A percentile compares a stretch with the other conserved stretches of the same genome.
phyloP scores from a whole-genome alignment of 108 stramenopile genomes.

The Cyclotella atomus region DNA sequence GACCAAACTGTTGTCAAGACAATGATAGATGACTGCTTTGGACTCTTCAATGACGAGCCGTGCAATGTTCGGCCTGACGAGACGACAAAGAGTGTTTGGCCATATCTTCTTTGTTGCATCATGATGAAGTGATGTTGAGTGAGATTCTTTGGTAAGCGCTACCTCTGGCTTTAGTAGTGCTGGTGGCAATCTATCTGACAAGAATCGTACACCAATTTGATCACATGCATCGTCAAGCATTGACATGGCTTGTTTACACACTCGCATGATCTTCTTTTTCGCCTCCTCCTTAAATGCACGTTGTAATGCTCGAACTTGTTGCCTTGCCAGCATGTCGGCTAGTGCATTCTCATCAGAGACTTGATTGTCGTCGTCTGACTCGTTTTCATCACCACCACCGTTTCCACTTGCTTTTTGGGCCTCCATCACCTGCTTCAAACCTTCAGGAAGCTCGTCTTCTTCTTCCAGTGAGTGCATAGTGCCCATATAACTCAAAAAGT shows the following conservation, averaged over 20 bases:
- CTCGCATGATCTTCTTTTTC: slow-evolving; percentile 81
- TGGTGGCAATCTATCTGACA: slow-evolving; percentile 94
- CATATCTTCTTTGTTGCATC: slow-evolving; percentile 60
- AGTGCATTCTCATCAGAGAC: slow-evolving; percentile 44
- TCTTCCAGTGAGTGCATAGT: slow-evolving; percentile 73
- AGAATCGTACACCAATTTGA: slow-evolving; percentile 89
- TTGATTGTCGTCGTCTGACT: slow-evolving; percentile 40
- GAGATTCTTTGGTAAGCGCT: slow-evolving; percentile 48
- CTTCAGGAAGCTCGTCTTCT: slow-evolving; percentile 65
- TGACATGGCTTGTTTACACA: slow-evolving; percentile 77
- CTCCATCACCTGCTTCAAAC: slow-evolving; percentile 55
- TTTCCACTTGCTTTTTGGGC: slow-evolving; percentile 23
- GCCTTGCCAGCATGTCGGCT: slow-evolving; percentile 28
- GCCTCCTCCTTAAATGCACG: slow-evolving; percentile 72
- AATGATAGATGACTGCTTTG: slow-evolving; percentile 95
- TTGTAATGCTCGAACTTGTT: slow-evolving; percentile 34
- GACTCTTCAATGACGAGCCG: slow-evolving; percentile 91
- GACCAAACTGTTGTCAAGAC: slow-evolving; percentile 89
- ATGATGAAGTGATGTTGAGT: slow-evolving; percentile 28
- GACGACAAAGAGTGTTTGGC: slow-evolving; percentile 76
- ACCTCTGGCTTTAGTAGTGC: slow-evolving; percentile 72
- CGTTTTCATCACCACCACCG: slow-evolving; percentile 18
- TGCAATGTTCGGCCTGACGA: slow-evolving; percentile 89
- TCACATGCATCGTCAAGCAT: slow-evolving; percentile 94
- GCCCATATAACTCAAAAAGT: slow-evolving; percentile 94